Percentiles rank a stretch among this genome's conserved stretches.
Evolutionary conservation across 768 basidiomycete genomes (phyloP).

Genomic region (Cytidiella melzeri): DNA sequence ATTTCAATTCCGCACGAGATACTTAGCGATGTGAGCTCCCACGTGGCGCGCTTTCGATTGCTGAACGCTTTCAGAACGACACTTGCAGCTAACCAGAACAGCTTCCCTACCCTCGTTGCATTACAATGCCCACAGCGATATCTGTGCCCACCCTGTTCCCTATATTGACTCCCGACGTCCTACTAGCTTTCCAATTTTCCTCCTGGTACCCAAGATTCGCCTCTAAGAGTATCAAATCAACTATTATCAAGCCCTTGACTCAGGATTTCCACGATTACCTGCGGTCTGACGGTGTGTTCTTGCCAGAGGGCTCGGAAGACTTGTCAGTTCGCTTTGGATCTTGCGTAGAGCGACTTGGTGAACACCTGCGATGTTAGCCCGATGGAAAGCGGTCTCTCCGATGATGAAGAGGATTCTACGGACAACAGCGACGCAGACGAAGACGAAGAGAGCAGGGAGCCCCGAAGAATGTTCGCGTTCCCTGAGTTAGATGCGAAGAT

Average conservation of each 20-base stretch:
- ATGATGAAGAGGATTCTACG: constrained; percentile 41
- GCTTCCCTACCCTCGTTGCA: no score
- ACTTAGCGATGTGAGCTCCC: no score
- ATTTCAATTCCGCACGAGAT: no score
- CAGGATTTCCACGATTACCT: constrained; percentile 65
- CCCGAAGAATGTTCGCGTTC: constrained; percentile 51
- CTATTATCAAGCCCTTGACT: constrained; percentile 62
- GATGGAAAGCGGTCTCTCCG: constrained; percentile 50
- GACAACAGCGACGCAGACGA: constrained; percentile 48
- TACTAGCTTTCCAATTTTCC: constrained; percentile 76
- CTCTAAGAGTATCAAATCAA: constrained; percentile 61
- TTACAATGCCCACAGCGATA: constrained; percentile 25
- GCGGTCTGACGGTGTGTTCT: constrained; percentile 75
- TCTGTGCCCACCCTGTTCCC: constrained; percentile 43
- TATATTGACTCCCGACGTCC: constrained; percentile 38
- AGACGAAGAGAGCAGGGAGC: constrained; percentile 33
- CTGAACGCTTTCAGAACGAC: no score
- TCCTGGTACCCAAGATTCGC: constrained; percentile 78
- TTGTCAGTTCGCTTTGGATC: constrained; percentile 39
- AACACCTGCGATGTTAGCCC: constrained; percentile 32
- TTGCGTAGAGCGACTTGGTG: constrained; percentile 2
- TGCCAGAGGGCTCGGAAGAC: constrained; percentile 80
- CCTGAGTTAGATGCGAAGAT: constrained; percentile 78
- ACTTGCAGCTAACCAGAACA: no score
- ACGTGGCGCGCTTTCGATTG: no score